phyloP scores from a whole-genome alignment of 2,329 filamentous ascomycete genomes.

The Dothidotthia symphoricarpi region DNA sequence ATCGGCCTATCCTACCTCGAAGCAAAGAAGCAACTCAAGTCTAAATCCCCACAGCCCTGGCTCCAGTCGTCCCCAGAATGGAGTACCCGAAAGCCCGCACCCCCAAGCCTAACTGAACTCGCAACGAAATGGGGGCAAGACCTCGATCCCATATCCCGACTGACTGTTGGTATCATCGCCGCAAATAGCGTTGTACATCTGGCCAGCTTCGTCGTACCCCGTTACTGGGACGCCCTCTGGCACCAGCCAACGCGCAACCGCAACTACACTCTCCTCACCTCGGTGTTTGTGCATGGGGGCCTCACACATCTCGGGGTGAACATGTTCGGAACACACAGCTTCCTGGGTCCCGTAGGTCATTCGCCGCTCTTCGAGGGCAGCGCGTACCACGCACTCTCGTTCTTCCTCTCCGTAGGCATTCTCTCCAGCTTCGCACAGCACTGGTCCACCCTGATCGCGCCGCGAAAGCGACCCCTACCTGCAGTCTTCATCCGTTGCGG shows the following conservation, averaged over 20 bases:
- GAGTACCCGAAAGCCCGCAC: constrained; percentile 11
- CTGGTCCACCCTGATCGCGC: constrained; percentile 24
- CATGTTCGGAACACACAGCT: constrained; percentile 33
- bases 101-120: constrained; percentile 30
- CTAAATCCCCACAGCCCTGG: constrained; percentile 14
- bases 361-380: constrained; percentile 33
- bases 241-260: constrained; percentile 31
- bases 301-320: constrained; percentile 27
- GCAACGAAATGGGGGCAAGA: constrained; percentile 24
- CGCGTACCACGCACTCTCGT: constrained; percentile 29
- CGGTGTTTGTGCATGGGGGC: constrained; percentile 28
- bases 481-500: constrained; percentile 29
- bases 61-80: constrained; percentile 18
- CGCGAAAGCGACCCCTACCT: constrained; percentile 16
- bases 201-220: constrained; percentile 20
- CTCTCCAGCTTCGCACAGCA: constrained; percentile 35
- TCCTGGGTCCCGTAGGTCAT: constrained; percentile 30
- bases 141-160: constrained; percentile 27
- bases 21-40: constrained; percentile 26
- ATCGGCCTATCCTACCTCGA: constrained; percentile 28
- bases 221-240: constrained; percentile 29
- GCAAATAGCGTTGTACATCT: constrained; percentile 30
- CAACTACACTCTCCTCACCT: constrained; percentile 34
- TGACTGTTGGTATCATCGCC: constrained; percentile 30
- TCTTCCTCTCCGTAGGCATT: constrained; percentile 32